Evolutionary conservation across 164 flowering plant species (phyloP).

Genomic region (Chloranthus sessilifolius): DNA sequence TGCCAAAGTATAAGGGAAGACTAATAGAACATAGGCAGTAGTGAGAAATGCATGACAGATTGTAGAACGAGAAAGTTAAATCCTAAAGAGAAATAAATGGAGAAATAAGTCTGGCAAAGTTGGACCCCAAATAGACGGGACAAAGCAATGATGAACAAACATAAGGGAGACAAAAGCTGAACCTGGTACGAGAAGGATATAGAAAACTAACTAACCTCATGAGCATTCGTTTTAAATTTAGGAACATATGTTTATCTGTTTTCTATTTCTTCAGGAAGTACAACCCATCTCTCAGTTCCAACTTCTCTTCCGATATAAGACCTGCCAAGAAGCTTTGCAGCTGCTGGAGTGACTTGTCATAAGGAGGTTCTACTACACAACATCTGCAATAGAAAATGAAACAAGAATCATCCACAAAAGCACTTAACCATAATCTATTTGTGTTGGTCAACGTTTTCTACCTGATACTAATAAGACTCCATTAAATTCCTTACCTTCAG

Average conservation of each 20-base stretch:
- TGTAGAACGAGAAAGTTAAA: no score
- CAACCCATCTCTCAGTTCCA: slow-evolving; percentile 70
- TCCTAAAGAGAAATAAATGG: no score
- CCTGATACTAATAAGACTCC: no score
- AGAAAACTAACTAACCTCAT: slow-evolving; percentile 2
- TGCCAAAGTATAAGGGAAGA: no score
- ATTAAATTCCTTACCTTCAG: slow-evolving; percentile 61
- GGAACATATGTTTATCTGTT: no score
- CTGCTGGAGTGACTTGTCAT: slow-evolving; percentile 91
- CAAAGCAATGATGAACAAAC: no score
- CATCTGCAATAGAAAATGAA: slow-evolving; percentile 50
- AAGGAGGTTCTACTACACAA: slow-evolving; percentile 78
- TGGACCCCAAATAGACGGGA: background rate
- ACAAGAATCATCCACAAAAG: background rate
- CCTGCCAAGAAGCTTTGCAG: slow-evolving; percentile 83
- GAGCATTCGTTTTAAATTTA: no score
- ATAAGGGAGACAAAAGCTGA: background rate
- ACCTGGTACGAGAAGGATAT: background rate
- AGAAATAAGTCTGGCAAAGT: no score
- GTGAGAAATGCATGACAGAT: no score
- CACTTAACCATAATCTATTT: background rate
- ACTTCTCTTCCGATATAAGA: slow-evolving; percentile 77
- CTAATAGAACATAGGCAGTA: no score
- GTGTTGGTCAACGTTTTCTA: no score
- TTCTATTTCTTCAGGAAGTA: slow-evolving; percentile 59